These are phyloP conservation scores for Plasmodium gonderi DNA, from an alignment of 169 alveolate genomes.

Conservation along the genomic window DNA sequence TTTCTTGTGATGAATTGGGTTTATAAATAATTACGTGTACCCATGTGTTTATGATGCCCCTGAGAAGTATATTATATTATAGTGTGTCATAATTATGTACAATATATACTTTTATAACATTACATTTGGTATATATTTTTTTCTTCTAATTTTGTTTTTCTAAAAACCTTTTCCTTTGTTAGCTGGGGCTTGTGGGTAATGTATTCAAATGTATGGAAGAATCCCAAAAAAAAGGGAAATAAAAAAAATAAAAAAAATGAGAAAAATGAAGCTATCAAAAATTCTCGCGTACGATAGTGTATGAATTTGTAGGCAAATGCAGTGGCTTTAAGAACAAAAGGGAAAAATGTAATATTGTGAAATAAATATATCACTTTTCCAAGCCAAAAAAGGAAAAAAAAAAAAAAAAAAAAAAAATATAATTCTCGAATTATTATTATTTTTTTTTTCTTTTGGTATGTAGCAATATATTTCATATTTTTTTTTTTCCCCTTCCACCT, in stretches of 20 bases:
- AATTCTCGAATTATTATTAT: background rate
- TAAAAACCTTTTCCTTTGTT: background rate
- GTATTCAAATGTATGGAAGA: background rate
- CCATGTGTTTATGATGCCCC: background rate
- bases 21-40: background rate
- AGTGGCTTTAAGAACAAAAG: background rate
- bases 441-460: background rate
- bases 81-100: background rate
- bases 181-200: background rate
- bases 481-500: background rate
- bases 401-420: background rate
- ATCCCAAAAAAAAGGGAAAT: background rate
- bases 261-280: background rate
- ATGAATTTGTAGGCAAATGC: background rate
- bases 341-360: background rate
- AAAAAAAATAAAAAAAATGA: background rate
- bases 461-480: background rate
- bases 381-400: background rate
- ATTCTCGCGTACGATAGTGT: no score
- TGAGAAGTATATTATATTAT: background rate
- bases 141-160: background rate
- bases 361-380: background rate
- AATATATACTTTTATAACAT: background rate
- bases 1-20: background rate
- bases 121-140: background rate